Evolutionary conservation across 495 filamentous ascomycete genomes (phyloP).

Genomic region (Acidiella bohemica): DNA sequence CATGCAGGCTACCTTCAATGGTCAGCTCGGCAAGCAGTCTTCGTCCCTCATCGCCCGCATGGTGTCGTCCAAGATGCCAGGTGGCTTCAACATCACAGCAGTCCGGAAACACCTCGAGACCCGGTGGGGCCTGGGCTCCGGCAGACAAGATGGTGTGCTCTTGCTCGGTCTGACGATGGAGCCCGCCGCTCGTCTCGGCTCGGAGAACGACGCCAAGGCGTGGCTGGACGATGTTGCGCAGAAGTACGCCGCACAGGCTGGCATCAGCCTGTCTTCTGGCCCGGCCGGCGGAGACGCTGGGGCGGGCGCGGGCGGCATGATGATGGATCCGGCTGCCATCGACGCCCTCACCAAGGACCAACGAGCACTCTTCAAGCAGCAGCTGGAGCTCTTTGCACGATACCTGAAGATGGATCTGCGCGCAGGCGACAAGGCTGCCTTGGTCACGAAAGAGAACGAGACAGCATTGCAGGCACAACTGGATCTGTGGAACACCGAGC

Average conservation of each 20-base stretch:
- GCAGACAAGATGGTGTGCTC: constrained; percentile 83
- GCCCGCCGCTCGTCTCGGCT: constrained; percentile 71
- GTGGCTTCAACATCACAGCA: constrained; percentile 94
- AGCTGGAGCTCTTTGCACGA: constrained; percentile 83
- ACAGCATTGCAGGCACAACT: constrained; percentile 80
- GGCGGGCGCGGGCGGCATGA: constrained; percentile 67
- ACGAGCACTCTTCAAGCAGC: constrained; percentile 86
- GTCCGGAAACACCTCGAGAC: constrained; percentile 91
- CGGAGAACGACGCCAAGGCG: constrained; percentile 78
- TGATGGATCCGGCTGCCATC: constrained; percentile 97
- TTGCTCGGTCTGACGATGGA: constrained; percentile 86
- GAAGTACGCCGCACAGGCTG: constrained; percentile 76
- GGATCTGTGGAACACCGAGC: constrained; percentile 88
- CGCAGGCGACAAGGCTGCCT: constrained; percentile 83
- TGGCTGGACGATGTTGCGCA: constrained; percentile 77
- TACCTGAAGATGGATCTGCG: constrained; percentile 96
- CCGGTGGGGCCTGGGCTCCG: constrained; percentile 75
- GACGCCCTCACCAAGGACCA: constrained; percentile 97
- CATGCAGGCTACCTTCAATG: constrained; percentile 97
- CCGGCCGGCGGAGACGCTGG: constrained; percentile 62
- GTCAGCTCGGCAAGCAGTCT: constrained; percentile 92
- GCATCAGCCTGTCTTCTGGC: constrained; percentile 71
- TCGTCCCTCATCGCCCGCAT: constrained; percentile 84
- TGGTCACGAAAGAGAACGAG: constrained; percentile 69
- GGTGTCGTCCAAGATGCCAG: constrained; percentile 98